Percentiles rank a stretch among this genome's conserved stretches.
These are phyloP conservation scores for Termitomyces sp. DNA, from an alignment of 768 basidiomycete genomes.

Conservation along the genomic window DNA sequence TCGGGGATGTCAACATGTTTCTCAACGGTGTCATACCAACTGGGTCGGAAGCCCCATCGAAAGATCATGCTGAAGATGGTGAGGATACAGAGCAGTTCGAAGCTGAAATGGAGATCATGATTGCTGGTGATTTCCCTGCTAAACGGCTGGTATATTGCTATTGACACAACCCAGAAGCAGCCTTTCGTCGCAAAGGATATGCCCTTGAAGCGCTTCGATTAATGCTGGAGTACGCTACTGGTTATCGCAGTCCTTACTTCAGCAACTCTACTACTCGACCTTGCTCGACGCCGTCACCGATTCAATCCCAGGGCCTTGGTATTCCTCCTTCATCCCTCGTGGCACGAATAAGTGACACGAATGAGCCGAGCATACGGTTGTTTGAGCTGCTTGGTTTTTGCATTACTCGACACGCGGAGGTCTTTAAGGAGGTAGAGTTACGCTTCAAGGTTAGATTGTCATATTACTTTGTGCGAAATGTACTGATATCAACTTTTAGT, in stretches of 20 bases:
- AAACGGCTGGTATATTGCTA: background rate
- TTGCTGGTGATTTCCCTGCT: constrained; percentile 53
- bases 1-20: constrained; percentile 93
- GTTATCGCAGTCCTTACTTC: constrained; percentile 25
- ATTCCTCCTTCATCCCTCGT: constrained; percentile 47
- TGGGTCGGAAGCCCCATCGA: background rate
- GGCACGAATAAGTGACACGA: constrained; percentile 65
- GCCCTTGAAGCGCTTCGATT: constrained; percentile 60
- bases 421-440: constrained; percentile 86
- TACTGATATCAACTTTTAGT: background rate
- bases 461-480: background rate
- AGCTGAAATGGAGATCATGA: constrained; percentile 90
- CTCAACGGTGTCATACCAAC: constrained; percentile 47
- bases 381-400: constrained; percentile 77
- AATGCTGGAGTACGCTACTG: constrained; percentile 66
- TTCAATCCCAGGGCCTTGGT: constrained; percentile 29
- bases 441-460: constrained; percentile 27
- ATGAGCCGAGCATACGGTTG: constrained; percentile 62
- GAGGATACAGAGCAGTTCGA: constrained; percentile 44
- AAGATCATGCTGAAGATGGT: constrained; percentile 18
- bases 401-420: constrained; percentile 59
- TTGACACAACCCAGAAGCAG: constrained; percentile 38
- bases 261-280: background rate
- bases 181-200: constrained; percentile 63
- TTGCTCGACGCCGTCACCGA: constrained; percentile 1